Conservation (phyloP, 2,329 filamentous ascomycete species). For the Epichloe sp. region DNA sequence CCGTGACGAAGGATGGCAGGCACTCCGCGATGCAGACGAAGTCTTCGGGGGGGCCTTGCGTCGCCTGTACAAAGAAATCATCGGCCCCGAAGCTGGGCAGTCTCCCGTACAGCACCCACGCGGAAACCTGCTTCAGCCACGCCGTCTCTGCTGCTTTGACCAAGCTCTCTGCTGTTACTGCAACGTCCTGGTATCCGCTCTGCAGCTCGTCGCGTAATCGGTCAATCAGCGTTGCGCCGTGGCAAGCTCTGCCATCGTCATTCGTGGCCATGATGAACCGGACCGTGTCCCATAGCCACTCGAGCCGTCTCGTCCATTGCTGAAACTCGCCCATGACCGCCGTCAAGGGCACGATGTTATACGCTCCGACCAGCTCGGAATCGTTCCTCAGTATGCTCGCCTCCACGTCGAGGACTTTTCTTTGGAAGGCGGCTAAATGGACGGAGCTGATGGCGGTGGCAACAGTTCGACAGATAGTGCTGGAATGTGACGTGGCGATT, state of each 20-base stretch:
- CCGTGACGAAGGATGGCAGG: slow-evolving; percentile 67
- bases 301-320: slow-evolving; percentile 72
- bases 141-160: slow-evolving; percentile 71
- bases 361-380: slow-evolving; percentile 71
- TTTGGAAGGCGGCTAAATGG: slow-evolving; percentile 70
- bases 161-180: slow-evolving; percentile 59
- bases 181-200: slow-evolving; percentile 81
- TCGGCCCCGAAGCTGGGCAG: slow-evolving; percentile 61
- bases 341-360: slow-evolving; percentile 85
- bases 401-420: slow-evolving; percentile 76
- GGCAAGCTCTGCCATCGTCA: slow-evolving; percentile 31
- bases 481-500: slow-evolving; percentile 59
- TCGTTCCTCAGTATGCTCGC: slow-evolving; percentile 62
- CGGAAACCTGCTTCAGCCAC: slow-evolving; percentile 82
- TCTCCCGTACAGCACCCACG: slow-evolving; percentile 83
- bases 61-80: slow-evolving; percentile 74
- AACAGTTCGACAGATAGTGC: slow-evolving; percentile 76
- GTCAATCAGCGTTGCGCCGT: slow-evolving; percentile 65
- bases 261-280: slow-evolving; percentile 47
- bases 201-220: slow-evolving; percentile 61
- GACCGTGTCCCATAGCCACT: slow-evolving; percentile 70
- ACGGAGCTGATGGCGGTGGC: slow-evolving; percentile 62
- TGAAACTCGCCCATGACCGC: slow-evolving; percentile 73
- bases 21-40: slow-evolving; percentile 47
- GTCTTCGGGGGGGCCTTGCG: slow-evolving; percentile 31